Base-by-base conservation (phyloP, 1,284 basidiomycete genomes). In the Pisolithus thermaeus region DNA sequence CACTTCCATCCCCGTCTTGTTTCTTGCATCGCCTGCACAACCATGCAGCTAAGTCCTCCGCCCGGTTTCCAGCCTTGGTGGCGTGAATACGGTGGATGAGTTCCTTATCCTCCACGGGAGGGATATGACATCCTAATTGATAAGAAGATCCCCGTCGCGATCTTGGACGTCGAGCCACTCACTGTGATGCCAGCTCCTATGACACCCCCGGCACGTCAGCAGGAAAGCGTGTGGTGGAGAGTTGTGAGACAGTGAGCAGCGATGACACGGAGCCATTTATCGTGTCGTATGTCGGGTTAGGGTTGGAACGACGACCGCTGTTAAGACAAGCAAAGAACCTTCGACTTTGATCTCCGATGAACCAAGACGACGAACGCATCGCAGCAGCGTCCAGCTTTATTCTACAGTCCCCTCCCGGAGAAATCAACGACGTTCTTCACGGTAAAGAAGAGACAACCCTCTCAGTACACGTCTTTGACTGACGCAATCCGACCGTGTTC, bases 371-470 rank as follows among this genome's bases (percentile, higher is more conserved):
- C 51, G 80, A 85, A 61, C 80, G 84, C 27, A 81, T 90, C 46
- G 73, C 81, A 61, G 77, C 79, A 11, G 92, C 89, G 7, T 84
- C 87, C 16, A 74, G 74, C 47, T 92, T 97, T 61, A 75, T 97
- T 32, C 77, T 91, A 1, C 93, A 96, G 67, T 84, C 90, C 1
- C 94, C 94, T 12, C 94, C 94, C 0, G 94, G 94, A 49, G 90
- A 97, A 73, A 93, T 96, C 61, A 96, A 95, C 67, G 93, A 96
- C 72, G 92, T 96, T 25, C 78, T 96, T 53, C 92, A 91, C 63
- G 92, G 90, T 90, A 57, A 60, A 71, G 20, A 49, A 47, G 47
- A 40, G 32, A 8, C 18, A 22, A 35, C 25, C 22, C 49, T 38
- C 51, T 56, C 37, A 41, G 50, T 44, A 25, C 49, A 30, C 56